phyloP scores from a whole-genome alignment of 2,329 filamentous ascomycete species.

The Cylindrodendrum hubeiense region DNA sequence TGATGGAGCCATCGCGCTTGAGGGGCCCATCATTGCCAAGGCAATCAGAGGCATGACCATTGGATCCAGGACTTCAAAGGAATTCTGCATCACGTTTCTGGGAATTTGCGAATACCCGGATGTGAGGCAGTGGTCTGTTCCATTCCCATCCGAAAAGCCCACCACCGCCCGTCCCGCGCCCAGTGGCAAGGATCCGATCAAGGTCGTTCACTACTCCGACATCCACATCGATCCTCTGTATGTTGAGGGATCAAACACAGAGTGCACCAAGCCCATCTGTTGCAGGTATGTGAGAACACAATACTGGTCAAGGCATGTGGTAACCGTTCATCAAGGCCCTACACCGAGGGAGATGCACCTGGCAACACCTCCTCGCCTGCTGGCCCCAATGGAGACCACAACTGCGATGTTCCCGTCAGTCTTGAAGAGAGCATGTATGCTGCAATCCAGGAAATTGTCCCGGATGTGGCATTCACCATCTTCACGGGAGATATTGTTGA shows the following conservation, averaged over 20 bases:
- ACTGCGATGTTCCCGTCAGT: constrained; percentile 63
- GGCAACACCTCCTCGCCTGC: constrained; percentile 63
- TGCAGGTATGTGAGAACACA: constrained; percentile 57
- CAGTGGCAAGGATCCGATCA: constrained; percentile 60
- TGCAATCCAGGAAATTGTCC: constrained; percentile 59
- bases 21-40: constrained; percentile 66
- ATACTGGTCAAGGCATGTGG: no score
- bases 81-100: constrained; percentile 66
- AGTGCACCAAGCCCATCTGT: constrained; percentile 71
- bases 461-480: constrained; percentile 64
- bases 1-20: constrained; percentile 61
- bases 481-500: constrained; percentile 72
- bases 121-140: constrained; percentile 56
- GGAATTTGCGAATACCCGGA: constrained; percentile 65
- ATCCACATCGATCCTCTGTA: constrained; percentile 71
- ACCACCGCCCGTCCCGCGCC: constrained; percentile 51
- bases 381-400: constrained; percentile 64
- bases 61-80: constrained; percentile 61
- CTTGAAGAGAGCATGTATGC: constrained; percentile 68
- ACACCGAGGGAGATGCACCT: constrained; percentile 59
- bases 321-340: constrained; percentile 50
- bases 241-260: constrained; percentile 62
- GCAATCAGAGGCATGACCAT: constrained; percentile 60
- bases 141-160: constrained; percentile 58
- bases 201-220: constrained; percentile 71